Percentiles rank a stretch among this genome's conserved stretches.
phyloP scores from a whole-genome alignment of 2,329 filamentous ascomycete species.

The Venturia oleaginea region DNA sequence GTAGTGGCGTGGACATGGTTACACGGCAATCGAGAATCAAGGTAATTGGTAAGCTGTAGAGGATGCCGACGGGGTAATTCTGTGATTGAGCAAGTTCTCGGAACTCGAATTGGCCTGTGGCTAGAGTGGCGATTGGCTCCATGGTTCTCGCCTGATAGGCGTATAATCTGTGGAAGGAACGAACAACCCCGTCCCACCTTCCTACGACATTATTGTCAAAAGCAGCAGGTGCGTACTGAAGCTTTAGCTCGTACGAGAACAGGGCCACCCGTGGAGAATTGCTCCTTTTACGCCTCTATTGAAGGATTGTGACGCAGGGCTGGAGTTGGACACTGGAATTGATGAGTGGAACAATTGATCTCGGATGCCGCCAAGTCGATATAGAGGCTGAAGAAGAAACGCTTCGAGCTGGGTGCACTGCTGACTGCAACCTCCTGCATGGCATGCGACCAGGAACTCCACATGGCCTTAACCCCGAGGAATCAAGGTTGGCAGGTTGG shows the following conservation, averaged over 20 bases:
- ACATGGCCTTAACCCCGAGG: neutral
- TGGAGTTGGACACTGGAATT: neutral
- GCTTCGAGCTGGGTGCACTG: neutral
- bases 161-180: neutral
- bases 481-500: neutral
- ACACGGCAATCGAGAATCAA: neutral
- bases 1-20: constrained; percentile 2
- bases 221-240: neutral
- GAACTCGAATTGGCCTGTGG: too few relatives aligned
- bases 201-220: neutral
- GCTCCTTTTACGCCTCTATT: neutral
- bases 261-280: too few relatives aligned
- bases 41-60: neutral
- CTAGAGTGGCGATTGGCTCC: too few relatives aligned
- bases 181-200: neutral
- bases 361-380: neutral
- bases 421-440: neutral
- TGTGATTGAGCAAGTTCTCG: neutral
- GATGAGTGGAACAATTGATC: neutral
- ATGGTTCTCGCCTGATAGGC: neutral
- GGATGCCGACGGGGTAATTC: neutral
- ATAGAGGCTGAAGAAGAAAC: neutral
- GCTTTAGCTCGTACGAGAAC: too few relatives aligned
- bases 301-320: neutral
- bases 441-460: neutral